Evolutionary conservation across 768 basidiomycete genomes (phyloP), one percentile per base, ranked within the genome.

Genomic region (Lepiota brunneoincarnata): DNA sequence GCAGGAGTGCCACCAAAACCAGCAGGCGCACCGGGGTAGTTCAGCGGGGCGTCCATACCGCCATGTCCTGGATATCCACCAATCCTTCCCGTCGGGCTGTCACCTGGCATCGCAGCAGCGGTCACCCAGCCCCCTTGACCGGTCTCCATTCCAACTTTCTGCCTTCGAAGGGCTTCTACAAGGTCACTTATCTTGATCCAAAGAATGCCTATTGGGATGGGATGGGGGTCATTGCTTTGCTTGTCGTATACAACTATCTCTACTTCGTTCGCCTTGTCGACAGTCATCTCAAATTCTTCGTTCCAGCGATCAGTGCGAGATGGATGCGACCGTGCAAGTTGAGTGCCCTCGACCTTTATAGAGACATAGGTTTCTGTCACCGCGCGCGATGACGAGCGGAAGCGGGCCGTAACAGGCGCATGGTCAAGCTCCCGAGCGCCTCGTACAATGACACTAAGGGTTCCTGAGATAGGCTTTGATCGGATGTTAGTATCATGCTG

Each of bases 231-330:
- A 53, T 85, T 87, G 17, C 83, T 81, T 63, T 91, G 90, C 61
- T 93, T 93, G 71, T 99, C 97, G 63, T 93, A 94, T 28, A 99
- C 83, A 26, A 93, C 91, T 48, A 99, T 87, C 72, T 98, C 97
- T 45, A 98, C 90, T 76, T 99, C 97, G 67, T 96, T 98, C 12
- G 96, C 95, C 71, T 98, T 98, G 75, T 98, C 96, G 37, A 98
- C 91, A 0, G 87, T 79, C 55, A 99, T 92, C 69, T 96, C 93
- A 58, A 98, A 98, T 55, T 94, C 91, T 70, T 99, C 95, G 66
- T 93, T 92, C 97, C 97, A 99, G 41, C 91, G 86, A 71, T 98
- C 97, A 24, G 89, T 97, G 55, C 93, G 86, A 9, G 93, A 87
- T 6, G 93, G 91, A 66, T 96, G 93, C 0, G 95, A 94, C 54